phyloP scores from a whole-genome alignment of 176 grass and related monocot genomes.

The Juncus inflexus region DNA sequence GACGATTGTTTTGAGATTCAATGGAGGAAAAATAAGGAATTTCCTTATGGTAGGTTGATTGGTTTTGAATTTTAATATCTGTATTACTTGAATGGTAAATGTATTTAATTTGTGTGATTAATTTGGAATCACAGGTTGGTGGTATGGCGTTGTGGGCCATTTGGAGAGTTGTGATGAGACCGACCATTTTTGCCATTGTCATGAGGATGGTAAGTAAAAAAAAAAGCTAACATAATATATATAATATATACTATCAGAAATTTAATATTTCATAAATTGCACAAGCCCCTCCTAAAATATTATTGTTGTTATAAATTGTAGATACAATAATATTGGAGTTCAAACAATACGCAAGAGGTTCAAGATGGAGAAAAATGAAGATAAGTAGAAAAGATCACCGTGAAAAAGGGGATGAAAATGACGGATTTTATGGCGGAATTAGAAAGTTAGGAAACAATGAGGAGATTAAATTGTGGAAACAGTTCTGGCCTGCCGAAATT shows the following conservation, averaged over 20 bases:
- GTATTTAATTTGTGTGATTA: background rate
- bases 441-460: constrained; percentile 56
- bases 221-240: background rate
- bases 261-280: no score
- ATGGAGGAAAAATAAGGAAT: constrained; percentile 94
- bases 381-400: constrained; percentile 60
- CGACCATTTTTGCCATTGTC: constrained; percentile 69
- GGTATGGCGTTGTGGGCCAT: constrained; percentile 89
- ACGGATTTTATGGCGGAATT: constrained; percentile 84
- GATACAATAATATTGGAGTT: constrained; percentile 70
- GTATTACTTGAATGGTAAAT: constrained; percentile 12
- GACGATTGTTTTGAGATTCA: constrained; percentile 85
- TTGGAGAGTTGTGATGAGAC: constrained; percentile 47
- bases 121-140: constrained; percentile 54
- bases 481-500: constrained; percentile 62
- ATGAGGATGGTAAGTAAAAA: constrained; percentile 52
- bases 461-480: constrained; percentile 59
- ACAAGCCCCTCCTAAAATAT: no score
- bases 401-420: constrained; percentile 62
- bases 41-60: constrained; percentile 55
- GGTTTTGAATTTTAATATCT: background rate
- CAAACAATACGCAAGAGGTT: constrained; percentile 63
- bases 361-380: constrained; percentile 57
- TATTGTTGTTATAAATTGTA: constrained; percentile 9
- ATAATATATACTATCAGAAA: no score